phyloP scores from a whole-genome alignment of 495 filamentous ascomycete species.

The Xylaria curta region DNA sequence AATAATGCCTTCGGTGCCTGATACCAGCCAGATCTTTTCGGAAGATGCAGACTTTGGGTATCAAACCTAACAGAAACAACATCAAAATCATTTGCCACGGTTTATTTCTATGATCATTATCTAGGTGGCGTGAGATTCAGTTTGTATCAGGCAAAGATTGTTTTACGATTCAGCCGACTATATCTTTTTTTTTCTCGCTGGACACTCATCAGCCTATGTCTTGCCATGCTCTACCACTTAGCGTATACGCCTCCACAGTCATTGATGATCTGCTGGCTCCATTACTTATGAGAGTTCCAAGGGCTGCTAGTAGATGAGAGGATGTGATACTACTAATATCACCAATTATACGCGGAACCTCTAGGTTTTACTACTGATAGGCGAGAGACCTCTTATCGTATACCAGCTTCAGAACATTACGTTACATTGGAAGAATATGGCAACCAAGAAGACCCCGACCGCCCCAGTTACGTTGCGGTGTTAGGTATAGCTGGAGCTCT shows the following conservation, averaged over 20 bases:
- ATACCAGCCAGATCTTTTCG: background rate
- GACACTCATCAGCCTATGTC: constrained; percentile 1
- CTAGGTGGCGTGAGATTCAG: background rate
- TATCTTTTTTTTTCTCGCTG: background rate
- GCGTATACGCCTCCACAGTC: background rate
- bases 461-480: constrained; percentile 81
- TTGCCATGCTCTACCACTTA: background rate
- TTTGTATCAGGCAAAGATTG: background rate
- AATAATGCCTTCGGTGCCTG: constrained; percentile 27
- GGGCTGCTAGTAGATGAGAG: background rate
- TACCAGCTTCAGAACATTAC: background rate
- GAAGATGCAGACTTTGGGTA: constrained; percentile 7
- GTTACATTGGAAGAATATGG: constrained; percentile 77
- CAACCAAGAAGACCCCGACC: constrained; percentile 88
- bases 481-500: constrained; percentile 72
- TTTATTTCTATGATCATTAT: background rate
- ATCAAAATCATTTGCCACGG: background rate
- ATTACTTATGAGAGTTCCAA: background rate
- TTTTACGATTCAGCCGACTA: background rate
- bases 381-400: background rate
- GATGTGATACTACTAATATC: background rate
- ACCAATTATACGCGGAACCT: background rate
- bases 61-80: background rate
- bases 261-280: constrained; percentile 9
- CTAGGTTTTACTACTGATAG: background rate